These are phyloP conservation scores for Colletotrichum paranaense DNA, from an alignment of 2,329 filamentous ascomycete genomes.

Conservation along the genomic window DNA sequence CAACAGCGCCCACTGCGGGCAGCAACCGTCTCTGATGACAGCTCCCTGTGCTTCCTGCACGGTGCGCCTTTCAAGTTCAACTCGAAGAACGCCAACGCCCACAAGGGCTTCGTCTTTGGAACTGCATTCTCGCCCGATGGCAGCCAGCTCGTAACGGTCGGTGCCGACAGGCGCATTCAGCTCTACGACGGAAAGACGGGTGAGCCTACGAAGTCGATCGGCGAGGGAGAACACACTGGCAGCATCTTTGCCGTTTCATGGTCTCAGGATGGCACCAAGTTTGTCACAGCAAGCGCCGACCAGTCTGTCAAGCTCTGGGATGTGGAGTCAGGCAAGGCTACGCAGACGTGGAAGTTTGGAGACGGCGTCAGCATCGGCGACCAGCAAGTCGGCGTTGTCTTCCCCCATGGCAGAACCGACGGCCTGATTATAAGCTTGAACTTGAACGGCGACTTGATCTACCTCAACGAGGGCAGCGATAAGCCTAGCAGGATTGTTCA, in stretches of 20 bases:
- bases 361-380: slow-evolving; percentile 77
- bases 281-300: slow-evolving; percentile 93
- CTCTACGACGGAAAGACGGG: slow-evolving; percentile 97
- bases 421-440: slow-evolving; percentile 91
- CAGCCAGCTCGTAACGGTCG: slow-evolving; percentile 83
- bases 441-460: slow-evolving; percentile 89
- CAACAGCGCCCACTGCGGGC: slow-evolving; percentile 91
- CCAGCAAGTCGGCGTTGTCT: slow-evolving; percentile 95
- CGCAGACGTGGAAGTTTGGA: slow-evolving; percentile 88
- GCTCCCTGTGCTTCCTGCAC: slow-evolving; percentile 89
- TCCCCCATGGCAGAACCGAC: slow-evolving; percentile 84
- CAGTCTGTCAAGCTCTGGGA: slow-evolving; percentile 97
- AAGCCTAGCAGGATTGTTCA: slow-evolving; percentile 79
- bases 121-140: slow-evolving; percentile 93
- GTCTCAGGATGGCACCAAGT: slow-evolving; percentile 84
- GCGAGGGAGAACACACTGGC: slow-evolving; percentile 87
- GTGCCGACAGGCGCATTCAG: slow-evolving; percentile 92
- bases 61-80: slow-evolving; percentile 97
- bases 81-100: slow-evolving; percentile 80
- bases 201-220: slow-evolving; percentile 81
- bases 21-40: slow-evolving; percentile 91
- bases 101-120: slow-evolving; percentile 90
- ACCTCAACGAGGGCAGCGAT: slow-evolving; percentile 78
- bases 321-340: slow-evolving; percentile 78
- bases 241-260: slow-evolving; percentile 94